Evolutionary conservation across 2,329 filamentous ascomycete genomes (phyloP), one percentile per base, ranked within the genome.

Genomic region (Rachicladosporium sp.): DNA sequence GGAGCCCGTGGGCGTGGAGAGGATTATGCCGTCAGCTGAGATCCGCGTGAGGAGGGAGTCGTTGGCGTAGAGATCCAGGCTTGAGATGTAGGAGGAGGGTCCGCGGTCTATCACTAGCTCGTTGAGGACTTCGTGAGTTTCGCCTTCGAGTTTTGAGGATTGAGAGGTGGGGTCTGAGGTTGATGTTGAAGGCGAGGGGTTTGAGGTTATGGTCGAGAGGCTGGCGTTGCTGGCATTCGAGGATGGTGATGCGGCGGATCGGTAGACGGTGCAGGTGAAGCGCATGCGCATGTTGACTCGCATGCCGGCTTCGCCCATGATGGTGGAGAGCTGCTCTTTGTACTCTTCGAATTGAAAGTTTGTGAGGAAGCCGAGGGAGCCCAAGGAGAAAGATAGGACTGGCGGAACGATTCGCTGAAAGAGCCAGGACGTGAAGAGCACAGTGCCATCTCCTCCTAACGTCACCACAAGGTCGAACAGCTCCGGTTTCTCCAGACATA

Each of bases 21-120:
- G 93, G 56, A 98, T 98, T 66, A 88, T 94, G 40, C 91, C 91
- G 55, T 98, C 91, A 29, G 91, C 91, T 64, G 94, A 88, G 35
- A 98, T 84, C 37, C 95, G 85, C 10, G 91, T 98, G 51, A 98
- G 73, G 33, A 95, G 79, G 61, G 93, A 86, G 56, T 93, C 83
- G 57, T 98, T 91, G 46, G 88, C 91, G 59, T 93, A 96, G 8
- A 98, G 71, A 65, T 98, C 91, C 31, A 98, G 72, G 63, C 94
- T 93, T 33, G 89, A 96, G 43, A 98, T 89, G 58, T 96, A 98
- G 12, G 89, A 88, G 10, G 85, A 93, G 54, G 91, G 91, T 47
- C 91, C 91, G 44, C 91, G 84, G 65, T 98, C 91, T 53, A 98
- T 96, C 61, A 98, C 89, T 37, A 98, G 78, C 66, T 98, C 91